These are phyloP conservation scores for Astrocystis sublimbata DNA, from an alignment of 495 filamentous ascomycete species.

Conservation along the genomic window DNA sequence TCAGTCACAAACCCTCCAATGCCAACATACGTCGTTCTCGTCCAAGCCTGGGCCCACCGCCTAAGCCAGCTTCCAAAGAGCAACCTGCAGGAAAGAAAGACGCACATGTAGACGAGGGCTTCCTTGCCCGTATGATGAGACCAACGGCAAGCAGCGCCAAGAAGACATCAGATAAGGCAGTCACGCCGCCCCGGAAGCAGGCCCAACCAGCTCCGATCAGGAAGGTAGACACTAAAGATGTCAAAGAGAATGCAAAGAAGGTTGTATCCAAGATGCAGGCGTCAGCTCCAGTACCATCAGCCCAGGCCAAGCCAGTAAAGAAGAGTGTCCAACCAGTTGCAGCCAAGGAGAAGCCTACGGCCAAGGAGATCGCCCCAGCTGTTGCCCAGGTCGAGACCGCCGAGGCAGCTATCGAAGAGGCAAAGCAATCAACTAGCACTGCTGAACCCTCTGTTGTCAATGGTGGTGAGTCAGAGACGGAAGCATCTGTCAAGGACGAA, in stretches of 20 bases:
- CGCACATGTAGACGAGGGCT: constrained; percentile 65
- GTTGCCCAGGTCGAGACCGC: constrained; percentile 35
- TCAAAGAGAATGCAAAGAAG: constrained; percentile 32
- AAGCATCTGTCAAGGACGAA: constrained; percentile 12
- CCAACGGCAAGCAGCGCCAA: constrained; percentile 78
- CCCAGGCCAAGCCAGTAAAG: constrained; percentile 21
- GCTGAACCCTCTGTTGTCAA: constrained; percentile 18
- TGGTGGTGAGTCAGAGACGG: constrained; percentile 13
- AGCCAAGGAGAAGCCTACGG: constrained; percentile 30
- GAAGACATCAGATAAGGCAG: constrained; percentile 71
- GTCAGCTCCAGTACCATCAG: no score
- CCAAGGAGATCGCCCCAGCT: constrained; percentile 32
- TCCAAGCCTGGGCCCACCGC: constrained; percentile 53
- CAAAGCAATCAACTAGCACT: constrained; percentile 26
- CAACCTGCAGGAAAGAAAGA: constrained; percentile 44
- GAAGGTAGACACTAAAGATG: constrained; percentile 25
- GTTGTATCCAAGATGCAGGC: constrained; percentile 26
- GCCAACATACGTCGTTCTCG: constrained; percentile 42
- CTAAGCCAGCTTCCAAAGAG: constrained; percentile 44
- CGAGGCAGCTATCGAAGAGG: constrained; percentile 29
- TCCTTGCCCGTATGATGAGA: constrained; percentile 90
- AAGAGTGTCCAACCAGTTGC: constrained; percentile 23
- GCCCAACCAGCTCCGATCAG: constrained; percentile 27
- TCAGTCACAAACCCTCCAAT: constrained; percentile 46
- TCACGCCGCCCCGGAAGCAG: constrained; percentile 43